Conservation (phyloP, 352 stramenopile genomes). For the Phytopythium montanum region DNA sequence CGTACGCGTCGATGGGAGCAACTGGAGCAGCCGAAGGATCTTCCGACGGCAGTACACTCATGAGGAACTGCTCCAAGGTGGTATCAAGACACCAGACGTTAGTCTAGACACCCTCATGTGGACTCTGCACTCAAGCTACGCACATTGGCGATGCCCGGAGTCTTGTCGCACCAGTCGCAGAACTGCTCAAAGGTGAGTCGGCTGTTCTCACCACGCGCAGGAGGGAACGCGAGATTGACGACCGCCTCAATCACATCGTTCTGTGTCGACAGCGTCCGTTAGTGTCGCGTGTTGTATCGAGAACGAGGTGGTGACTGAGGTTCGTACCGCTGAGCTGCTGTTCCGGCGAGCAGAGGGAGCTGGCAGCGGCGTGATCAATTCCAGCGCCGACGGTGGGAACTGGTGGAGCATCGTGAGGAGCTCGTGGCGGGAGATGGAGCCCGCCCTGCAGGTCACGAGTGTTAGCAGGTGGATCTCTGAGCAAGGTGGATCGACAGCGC, state of each 20-base stretch:
- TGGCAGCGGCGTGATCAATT: slow-evolving; percentile 40
- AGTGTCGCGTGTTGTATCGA: neutral
- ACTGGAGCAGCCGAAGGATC: slow-evolving; percentile 31
- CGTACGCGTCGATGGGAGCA: slow-evolving; percentile 30
- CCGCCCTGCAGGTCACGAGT: slow-evolving; percentile 39
- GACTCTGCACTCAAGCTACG: neutral
- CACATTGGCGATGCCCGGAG: slow-evolving; percentile 72
- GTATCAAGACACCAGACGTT: neutral
- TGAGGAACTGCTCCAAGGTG: slow-evolving; percentile 46
- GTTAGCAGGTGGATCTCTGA: neutral
- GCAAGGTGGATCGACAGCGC: neutral
- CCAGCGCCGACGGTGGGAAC: slow-evolving; percentile 68
- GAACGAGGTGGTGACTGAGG: neutral
- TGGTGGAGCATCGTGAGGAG: slow-evolving; percentile 85
- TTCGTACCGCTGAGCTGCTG: slow-evolving; percentile 13
- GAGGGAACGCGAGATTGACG: slow-evolving; percentile 76
- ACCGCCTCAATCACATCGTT: slow-evolving; percentile 78
- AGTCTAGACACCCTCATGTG: neutral
- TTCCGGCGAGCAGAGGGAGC: neutral
- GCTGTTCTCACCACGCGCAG: slow-evolving; percentile 28
- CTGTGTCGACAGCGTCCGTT: slow-evolving; percentile 8
- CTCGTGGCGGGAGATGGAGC: slow-evolving; percentile 84
- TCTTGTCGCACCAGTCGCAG: slow-evolving; percentile 79
- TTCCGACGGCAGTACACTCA: slow-evolving; percentile 73
- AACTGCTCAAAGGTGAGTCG: slow-evolving; percentile 88